Evolutionary conservation across 2,329 filamentous ascomycete genomes (phyloP), one percentile per base, ranked within the genome.

Genomic region (Plectosphaerella cucumerina): DNA sequence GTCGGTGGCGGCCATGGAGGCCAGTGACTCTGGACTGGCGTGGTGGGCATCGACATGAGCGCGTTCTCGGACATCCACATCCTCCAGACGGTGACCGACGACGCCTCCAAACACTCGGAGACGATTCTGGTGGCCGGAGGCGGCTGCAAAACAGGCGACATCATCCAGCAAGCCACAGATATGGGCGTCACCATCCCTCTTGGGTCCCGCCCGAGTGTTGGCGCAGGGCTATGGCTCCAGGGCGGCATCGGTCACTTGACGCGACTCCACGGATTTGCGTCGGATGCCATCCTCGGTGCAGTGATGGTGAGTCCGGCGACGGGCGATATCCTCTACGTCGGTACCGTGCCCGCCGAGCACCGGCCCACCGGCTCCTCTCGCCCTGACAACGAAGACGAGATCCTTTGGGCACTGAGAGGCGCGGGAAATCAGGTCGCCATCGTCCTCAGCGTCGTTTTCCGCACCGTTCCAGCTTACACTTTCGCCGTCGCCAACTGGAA

Each of bases 221-320:
- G 84, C 3, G 75, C 80, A 0, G 84, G 84, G 0, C 57, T 82
- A 14, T 86, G 81, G 80, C 68, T 87, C 44, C 82, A 86, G 68
- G 84, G 84, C 39, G 82, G 83, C 48, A 82, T 86, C 46, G 82
- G 82, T 2, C 81, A 85, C 56, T 66, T 84, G n/a, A 59, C 76
- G 34, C 70, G 82, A 52, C 50, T 71, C 9, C 63, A 82, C 55
- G 82, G 83, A 1, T 78, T 87, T 12, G 54, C 80, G 3, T 85
- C 80, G 56, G 82, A 86, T 55, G 61, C 74, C 43, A 77, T 86
- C 44, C 61, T 85, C n/a, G 82, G 83, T 54, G 82, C 77, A 18
- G 72, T 85, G 2, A 12, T 86, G 22, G 74, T 85, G 62, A 76
- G 74, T 55, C 72, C 80, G 49, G 59, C 67, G 0, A 73, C 74